Conservation (phyloP, 352 stramenopile genomes). For the Globisporangium parvum region DNA sequence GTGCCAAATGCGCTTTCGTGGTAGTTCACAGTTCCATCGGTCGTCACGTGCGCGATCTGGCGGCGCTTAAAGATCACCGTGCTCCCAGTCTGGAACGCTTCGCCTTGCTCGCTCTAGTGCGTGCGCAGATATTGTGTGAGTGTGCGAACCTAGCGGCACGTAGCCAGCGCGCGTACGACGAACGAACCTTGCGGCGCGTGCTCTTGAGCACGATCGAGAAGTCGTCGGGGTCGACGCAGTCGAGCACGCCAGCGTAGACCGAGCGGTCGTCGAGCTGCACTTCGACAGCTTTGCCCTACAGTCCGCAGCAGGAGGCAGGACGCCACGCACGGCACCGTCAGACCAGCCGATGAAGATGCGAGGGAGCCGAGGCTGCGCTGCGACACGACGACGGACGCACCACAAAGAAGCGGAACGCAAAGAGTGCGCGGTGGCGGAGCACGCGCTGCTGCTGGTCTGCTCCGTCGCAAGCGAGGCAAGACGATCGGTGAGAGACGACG, state of each 20-base stretch:
- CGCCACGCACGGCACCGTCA: not conserved
- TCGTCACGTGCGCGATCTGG: constrained; percentile 58
- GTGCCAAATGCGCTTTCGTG: constrained; percentile 32
- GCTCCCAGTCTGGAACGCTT: constrained; percentile 63
- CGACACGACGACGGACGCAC: constrained; percentile 4
- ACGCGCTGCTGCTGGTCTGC: constrained; percentile 57
- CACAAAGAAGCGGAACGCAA: constrained; percentile 78
- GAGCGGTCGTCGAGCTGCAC: constrained; percentile 53
- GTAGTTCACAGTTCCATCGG: constrained; percentile 60
- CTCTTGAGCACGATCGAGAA: constrained; percentile 82
- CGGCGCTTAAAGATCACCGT: constrained; percentile 70
- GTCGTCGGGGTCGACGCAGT: constrained; percentile 81
- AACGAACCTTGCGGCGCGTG: constrained; percentile 36
- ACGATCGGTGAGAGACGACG: too few species aligned
- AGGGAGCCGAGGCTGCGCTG: not conserved
- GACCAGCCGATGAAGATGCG: not conserved
- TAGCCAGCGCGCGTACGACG: not conserved
- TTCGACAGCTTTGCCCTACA: constrained; percentile 61
- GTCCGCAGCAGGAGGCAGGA: too few species aligned
- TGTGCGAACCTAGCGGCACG: too few species aligned
- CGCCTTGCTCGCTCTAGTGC: constrained; percentile 22
- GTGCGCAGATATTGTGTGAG: not conserved
- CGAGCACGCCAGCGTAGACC: constrained; percentile 65
- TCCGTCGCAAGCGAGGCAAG: not conserved
- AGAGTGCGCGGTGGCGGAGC: constrained; percentile 70